Evolutionary conservation across 148 eudicot species (phyloP), one percentile per base, ranked within the genome.

Genomic region (Euryodendron excelsum): DNA sequence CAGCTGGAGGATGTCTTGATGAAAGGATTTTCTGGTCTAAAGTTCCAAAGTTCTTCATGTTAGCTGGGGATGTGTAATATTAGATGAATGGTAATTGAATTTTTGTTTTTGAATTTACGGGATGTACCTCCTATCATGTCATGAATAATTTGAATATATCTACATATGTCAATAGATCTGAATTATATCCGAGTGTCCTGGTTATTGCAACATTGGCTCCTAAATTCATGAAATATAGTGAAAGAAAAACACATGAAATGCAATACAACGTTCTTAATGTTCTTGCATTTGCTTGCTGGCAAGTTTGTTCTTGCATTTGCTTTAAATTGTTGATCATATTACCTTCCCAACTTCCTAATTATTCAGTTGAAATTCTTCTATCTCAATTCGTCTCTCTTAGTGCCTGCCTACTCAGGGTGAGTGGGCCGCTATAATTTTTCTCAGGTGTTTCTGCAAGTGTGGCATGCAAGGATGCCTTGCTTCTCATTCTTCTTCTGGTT

Each of bases 401-500:
- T 20, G 69, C 69, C 23, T 33, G n/a, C 44, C 69, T 17, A 69
- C 53, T 41, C 9, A 3, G 20, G 62, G 23, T 31, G 5, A 50
- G 25, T 18, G 36, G 69, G 27, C 30, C 61, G 8, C 56, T 75
- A 9, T 44, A 8, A 45, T 27, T 27, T 75, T 8, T 60, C 13
- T 11, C 25, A 6, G 31, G 14, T 75, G 55, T 25, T 61, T 25
- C 59, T 39, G 66, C 52, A 25, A 15, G 53, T 60, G 15, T 69
- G 25, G 8, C 61, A 2, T 17, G 20, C 30, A 31, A 64, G 27
- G n/a, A n/a, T n/a, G n/a, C n/a, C n/a, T n/a, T n/a, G n/a, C n/a
- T n/a, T n/a, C n/a, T n/a, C 67, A 41, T 36, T 15, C 21, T 59
- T 69, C 56, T 56, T 39, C 37, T 77, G 17, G 58, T 48, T 77